Percentiles rank a stretch among this genome's conserved stretches.
phyloP scores from a whole-genome alignment of 805 yeast species.

The Saturnispora diversa region DNA sequence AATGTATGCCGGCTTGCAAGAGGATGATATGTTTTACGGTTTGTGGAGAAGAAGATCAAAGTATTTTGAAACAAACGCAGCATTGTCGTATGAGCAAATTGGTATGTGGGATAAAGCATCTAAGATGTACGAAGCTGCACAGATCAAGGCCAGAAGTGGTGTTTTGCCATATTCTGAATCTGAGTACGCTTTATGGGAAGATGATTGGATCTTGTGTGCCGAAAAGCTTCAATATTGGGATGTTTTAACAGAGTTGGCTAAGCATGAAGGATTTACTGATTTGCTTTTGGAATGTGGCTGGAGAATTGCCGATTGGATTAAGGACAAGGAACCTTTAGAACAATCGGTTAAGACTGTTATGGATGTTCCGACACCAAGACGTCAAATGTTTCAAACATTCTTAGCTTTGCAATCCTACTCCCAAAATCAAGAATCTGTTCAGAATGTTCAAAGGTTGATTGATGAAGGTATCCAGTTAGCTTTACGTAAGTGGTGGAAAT shows the following conservation, averaged over 20 bases:
- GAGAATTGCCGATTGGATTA: constrained; percentile 98
- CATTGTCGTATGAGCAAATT: constrained; percentile 87
- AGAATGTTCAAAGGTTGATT: constrained; percentile 75
- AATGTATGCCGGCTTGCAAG: constrained; percentile 79
- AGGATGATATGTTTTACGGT: constrained; percentile 96
- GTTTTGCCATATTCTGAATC: constrained; percentile 91
- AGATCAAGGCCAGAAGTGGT: constrained; percentile 91
- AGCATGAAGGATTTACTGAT: constrained; percentile 96
- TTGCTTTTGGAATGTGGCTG: constrained; percentile 96
- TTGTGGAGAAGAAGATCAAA: constrained; percentile 96
- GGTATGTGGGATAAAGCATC: constrained; percentile 94
- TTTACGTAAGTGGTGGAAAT: constrained; percentile 83
- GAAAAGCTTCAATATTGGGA: constrained; percentile 98
- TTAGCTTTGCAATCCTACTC: constrained; percentile 88
- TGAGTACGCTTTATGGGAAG: constrained; percentile 96
- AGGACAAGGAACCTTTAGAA: constrained; percentile 89
- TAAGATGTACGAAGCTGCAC: constrained; percentile 92
- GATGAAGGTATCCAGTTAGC: constrained; percentile 96
- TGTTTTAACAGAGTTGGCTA: constrained; percentile 87
- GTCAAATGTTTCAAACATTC: constrained; percentile 94
- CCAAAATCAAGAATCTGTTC: constrained; percentile 78
- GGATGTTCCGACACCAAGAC: constrained; percentile 97
- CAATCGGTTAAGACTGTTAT: constrained; percentile 91
- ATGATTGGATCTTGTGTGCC: constrained; percentile 96
- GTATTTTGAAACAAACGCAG: constrained; percentile 86